Conservation (phyloP, 2,329 filamentous ascomycete genomes). For the Fusarium compactum region DNA sequence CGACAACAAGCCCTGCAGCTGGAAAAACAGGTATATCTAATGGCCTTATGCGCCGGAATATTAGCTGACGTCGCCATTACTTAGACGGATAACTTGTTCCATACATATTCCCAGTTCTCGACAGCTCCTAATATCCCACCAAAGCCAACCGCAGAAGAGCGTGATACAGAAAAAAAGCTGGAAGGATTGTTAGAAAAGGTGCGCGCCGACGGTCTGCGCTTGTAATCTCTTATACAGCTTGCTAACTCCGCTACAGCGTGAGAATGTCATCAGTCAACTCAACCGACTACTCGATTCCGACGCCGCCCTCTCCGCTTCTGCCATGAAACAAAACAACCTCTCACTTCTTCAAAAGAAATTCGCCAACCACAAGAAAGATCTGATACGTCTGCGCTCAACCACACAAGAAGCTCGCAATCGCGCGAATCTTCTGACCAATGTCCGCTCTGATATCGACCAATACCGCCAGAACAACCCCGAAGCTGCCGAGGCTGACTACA, state of each 20-base stretch:
- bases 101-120: slow-evolving; percentile 91
- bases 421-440: slow-evolving; percentile 89
- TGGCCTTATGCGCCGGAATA: slow-evolving; percentile 31
- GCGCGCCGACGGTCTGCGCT: slow-evolving; percentile 31
- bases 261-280: slow-evolving; percentile 83
- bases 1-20: slow-evolving; percentile 90
- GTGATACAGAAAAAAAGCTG: slow-evolving; percentile 81
- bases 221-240: slow-evolving; percentile 4
- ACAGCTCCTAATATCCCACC: slow-evolving; percentile 81
- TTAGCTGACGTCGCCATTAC: slow-evolving; percentile 39
- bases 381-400: slow-evolving; percentile 77
- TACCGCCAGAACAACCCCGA: slow-evolving; percentile 87
- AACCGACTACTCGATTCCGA: slow-evolving; percentile 93
- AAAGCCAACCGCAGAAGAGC: slow-evolving; percentile 88
- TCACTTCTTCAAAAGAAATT: slow-evolving; percentile 92
- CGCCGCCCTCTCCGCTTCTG: slow-evolving; percentile 85
- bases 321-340: slow-evolving; percentile 97
- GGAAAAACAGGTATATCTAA: slow-evolving; percentile 81
- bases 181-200: slow-evolving; percentile 88
- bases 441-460: slow-evolving; percentile 90
- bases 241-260: slow-evolving; percentile 69
- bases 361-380: slow-evolving; percentile 85
- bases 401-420: slow-evolving; percentile 85
- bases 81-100: slow-evolving; percentile 86
- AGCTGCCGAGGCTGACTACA: slow-evolving; percentile 92